A percentile compares a stretch with the other conserved stretches of the same genome.
phyloP scores from a whole-genome alignment of 352 stramenopile genomes.

The Globisporangium camurandrum region DNA sequence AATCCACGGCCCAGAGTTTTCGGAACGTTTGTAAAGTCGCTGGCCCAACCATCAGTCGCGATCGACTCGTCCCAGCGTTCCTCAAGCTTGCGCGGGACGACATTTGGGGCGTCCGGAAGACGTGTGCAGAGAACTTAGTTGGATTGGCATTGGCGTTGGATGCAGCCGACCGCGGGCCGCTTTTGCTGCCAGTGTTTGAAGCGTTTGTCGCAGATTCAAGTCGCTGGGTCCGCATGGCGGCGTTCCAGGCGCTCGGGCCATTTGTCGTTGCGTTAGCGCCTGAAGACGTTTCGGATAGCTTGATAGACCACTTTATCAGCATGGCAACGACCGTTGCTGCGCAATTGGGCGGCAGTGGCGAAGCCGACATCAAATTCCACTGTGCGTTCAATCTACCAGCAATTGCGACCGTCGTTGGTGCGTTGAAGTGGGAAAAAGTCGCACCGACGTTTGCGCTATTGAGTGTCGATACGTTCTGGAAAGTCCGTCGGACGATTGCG shows the following conservation, averaged over 20 bases:
- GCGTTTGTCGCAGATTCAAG: slow-evolving; percentile 86
- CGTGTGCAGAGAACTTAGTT: slow-evolving; percentile 88
- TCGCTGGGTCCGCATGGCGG: slow-evolving; percentile 91
- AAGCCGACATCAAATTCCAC: slow-evolving; percentile 88
- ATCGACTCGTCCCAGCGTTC: slow-evolving; percentile 89
- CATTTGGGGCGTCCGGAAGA: slow-evolving; percentile 91
- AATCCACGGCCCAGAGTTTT: slow-evolving; percentile 89
- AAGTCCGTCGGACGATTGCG: slow-evolving; percentile 88
- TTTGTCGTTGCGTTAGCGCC: slow-evolving; percentile 81
- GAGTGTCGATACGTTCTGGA: slow-evolving; percentile 79
- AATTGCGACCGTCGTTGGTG: slow-evolving; percentile 75
- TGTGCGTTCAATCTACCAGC: slow-evolving; percentile 91
- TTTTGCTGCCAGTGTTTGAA: slow-evolving; percentile 87
- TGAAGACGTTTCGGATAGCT: slow-evolving; percentile 68
- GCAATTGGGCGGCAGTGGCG: slow-evolving; percentile 57
- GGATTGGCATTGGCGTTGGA: slow-evolving; percentile 80
- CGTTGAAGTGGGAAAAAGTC: slow-evolving; percentile 63
- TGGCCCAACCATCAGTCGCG: slow-evolving; percentile 59
- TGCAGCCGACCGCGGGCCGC: slow-evolving; percentile 53
- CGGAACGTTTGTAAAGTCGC: slow-evolving; percentile 85
- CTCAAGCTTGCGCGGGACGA: slow-evolving; percentile 88
- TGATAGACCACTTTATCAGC: slow-evolving; percentile 77
- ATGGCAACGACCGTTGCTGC: slow-evolving; percentile 66
- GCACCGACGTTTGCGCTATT: slow-evolving; percentile 76
- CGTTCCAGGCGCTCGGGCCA: slow-evolving; percentile 87